These are phyloP conservation scores for Besnoitia besnoiti DNA, from an alignment of 169 alveolate genomes.

Conservation along the genomic window DNA sequence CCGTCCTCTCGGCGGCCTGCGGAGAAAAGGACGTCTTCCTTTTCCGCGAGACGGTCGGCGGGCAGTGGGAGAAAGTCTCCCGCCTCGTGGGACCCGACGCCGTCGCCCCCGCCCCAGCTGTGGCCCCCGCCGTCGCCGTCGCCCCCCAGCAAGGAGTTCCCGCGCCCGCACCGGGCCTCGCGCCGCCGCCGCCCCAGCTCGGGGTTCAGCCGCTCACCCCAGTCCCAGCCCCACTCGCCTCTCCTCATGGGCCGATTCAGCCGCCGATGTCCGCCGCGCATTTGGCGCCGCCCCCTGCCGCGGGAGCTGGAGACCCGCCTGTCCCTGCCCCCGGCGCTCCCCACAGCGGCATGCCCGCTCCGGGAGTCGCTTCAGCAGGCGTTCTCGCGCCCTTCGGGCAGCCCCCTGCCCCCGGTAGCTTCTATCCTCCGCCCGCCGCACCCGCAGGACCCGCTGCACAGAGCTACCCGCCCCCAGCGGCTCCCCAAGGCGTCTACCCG, in stretches of 20 bases:
- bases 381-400: neutral
- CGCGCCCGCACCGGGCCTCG: no score
- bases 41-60: slow-evolving; percentile 73
- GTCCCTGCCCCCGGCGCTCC: neutral
- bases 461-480: neutral
- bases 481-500: no score
- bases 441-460: neutral
- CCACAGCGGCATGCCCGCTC: neutral
- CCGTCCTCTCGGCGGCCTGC: slow-evolving; percentile 75
- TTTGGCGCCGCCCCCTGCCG: no score
- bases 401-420: neutral
- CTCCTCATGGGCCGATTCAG: neutral
- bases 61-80: slow-evolving; percentile 74
- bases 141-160: no score
- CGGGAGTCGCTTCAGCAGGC: neutral
- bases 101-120: no score
- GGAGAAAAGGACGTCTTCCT: slow-evolving; percentile 73
- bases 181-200: neutral
- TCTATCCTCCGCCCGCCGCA: neutral
- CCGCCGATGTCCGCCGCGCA: no score
- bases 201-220: neutral
- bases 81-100: slow-evolving; percentile 46
- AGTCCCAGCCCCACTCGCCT: neutral
- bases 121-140: neutral
- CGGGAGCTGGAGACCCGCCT: neutral